These are phyloP conservation scores for Aquilaria yunnanensis DNA, from an alignment of 345 rosid species.

Conservation along the genomic window DNA sequence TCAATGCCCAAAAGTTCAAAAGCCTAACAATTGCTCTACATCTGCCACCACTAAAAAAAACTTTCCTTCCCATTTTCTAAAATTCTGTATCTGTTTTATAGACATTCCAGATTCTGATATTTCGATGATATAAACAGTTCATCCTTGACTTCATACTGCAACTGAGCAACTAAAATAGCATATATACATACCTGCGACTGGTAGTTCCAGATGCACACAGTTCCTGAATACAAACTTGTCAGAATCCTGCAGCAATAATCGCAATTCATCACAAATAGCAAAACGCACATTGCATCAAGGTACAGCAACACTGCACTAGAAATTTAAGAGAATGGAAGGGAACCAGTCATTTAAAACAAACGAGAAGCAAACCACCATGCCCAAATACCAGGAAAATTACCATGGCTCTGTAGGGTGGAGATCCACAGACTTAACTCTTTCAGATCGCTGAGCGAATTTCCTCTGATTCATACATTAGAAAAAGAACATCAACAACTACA, in stretches of 20 bases:
- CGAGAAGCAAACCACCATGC: neutral
- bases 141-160: no score
- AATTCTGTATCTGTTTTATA: no score
- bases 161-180: no score
- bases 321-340: slow-evolving; percentile 1
- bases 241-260: slow-evolving; percentile 45
- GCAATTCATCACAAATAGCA: neutral
- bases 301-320: neutral
- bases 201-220: slow-evolving; percentile 68
- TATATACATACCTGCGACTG: slow-evolving; percentile 72
- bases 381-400: slow-evolving; percentile 21
- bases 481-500: slow-evolving; percentile 13
- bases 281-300: slow-evolving; percentile 1
- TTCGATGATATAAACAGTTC: neutral
- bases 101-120: slow-evolving; percentile 1
- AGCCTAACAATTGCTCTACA: no score
- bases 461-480: slow-evolving; percentile 36
- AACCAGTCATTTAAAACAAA: neutral
- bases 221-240: slow-evolving; percentile 64
- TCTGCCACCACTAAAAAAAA: no score
- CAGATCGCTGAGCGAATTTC: slow-evolving; percentile 46
- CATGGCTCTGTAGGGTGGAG: slow-evolving; percentile 74
- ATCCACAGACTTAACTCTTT: slow-evolving; percentile 66
- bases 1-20: no score
- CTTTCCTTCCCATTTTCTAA: no score